Evolutionary conservation across 2,329 filamentous ascomycete genomes (phyloP).

Genomic region (Colletotrichum trifolii): DNA sequence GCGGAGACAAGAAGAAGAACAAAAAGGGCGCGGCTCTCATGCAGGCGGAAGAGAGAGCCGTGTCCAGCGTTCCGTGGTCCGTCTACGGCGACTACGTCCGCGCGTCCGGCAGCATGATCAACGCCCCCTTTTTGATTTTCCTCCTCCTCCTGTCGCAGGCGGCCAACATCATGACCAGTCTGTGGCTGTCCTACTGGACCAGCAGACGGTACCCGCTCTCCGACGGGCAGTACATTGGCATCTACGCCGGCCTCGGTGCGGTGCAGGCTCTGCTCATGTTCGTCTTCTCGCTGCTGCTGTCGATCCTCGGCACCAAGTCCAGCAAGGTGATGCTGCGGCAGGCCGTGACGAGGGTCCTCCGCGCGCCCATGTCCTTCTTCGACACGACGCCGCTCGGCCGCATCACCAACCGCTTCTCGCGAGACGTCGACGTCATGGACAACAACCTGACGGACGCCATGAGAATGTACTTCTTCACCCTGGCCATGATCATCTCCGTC

Average conservation of each 20-base stretch:
- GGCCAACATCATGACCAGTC: conserved; percentile 85
- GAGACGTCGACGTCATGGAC: conserved; percentile 97
- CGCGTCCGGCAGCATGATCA: conserved; percentile 78
- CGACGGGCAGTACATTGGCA: conserved; percentile 77
- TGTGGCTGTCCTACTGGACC: conserved; percentile 97
- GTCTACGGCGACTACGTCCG: conserved; percentile 83
- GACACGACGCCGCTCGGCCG: conserved; percentile 95
- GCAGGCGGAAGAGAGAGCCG: conserved; percentile 77
- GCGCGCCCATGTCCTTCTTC: conserved; percentile 89
- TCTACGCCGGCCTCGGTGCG: conserved; percentile 77
- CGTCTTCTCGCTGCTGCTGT: conserved; percentile 80
- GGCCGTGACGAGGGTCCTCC: conserved; percentile 81
- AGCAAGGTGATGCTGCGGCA: conserved; percentile 84
- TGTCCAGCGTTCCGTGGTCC: conserved; percentile 80
- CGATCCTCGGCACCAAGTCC: conserved; percentile 81
- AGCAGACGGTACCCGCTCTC: conserved; percentile 77
- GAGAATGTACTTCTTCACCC: conserved; percentile 90
- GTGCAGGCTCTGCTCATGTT: conserved; percentile 82
- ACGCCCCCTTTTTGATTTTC: conserved; percentile 71
- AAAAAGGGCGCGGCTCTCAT: conserved; percentile 74
- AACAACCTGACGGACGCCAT: conserved; percentile 90
- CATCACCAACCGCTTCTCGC: conserved; percentile 95
- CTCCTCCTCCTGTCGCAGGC: conserved; percentile 80
- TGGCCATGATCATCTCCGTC: conserved; percentile 84
- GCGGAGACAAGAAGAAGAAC: conserved; percentile 60